phyloP scores from a whole-genome alignment of 805 yeast genomes.

The Kuraishia hungarica region DNA sequence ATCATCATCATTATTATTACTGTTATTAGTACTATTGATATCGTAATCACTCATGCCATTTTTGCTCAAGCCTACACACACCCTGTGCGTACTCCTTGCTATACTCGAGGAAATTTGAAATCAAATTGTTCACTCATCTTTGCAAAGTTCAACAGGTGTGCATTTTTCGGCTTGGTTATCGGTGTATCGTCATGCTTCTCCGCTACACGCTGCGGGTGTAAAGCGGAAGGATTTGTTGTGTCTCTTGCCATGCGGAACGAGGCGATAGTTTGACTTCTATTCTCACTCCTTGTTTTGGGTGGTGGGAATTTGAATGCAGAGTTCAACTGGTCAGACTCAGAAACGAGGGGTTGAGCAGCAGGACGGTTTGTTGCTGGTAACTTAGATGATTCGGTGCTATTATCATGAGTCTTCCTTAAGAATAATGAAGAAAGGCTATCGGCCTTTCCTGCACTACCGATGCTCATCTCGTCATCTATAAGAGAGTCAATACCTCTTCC shows the following conservation, averaged over 20 bases:
- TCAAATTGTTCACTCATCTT: neutral
- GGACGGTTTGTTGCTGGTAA: neutral
- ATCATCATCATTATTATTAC: neutral
- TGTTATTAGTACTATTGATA: too few species aligned
- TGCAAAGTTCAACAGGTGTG: neutral
- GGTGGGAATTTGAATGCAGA: conserved; percentile 4
- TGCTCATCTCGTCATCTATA: neutral
- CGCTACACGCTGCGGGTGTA: conserved; percentile 5
- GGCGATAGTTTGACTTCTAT: neutral
- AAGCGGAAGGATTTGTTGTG: neutral
- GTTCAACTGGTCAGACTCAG: neutral
- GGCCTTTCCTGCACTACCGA: neutral
- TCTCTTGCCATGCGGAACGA: neutral
- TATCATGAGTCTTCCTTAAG: neutral
- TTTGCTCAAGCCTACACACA: too few species aligned
- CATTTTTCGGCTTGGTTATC: conserved; percentile 12
- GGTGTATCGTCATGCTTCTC: conserved; percentile 24
- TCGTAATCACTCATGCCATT: too few species aligned
- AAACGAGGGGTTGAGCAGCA: neutral
- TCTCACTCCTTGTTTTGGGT: neutral
- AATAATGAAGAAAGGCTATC: neutral
- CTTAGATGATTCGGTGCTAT: neutral
- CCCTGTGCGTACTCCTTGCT: neutral
- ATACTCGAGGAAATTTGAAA: neutral
- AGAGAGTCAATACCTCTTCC: neutral